phyloP scores from a whole-genome alignment of 1,284 basidiomycete genomes.

The Malassezia cuniculi region DNA sequence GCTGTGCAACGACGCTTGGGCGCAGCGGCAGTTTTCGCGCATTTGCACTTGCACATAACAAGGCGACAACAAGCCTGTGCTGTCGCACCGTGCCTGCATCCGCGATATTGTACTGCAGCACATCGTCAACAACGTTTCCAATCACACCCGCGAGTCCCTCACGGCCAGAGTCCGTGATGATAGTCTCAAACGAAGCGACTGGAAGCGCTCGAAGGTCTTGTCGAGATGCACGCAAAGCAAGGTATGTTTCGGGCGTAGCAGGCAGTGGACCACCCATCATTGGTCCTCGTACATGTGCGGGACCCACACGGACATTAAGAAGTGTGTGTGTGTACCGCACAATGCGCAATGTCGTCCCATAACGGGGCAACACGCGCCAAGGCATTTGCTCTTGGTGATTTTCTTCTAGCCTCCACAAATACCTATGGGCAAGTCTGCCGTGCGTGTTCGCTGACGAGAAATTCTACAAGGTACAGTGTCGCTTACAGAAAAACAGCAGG shows the following conservation, averaged over 20 bases:
- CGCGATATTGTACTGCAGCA: constrained; percentile 3
- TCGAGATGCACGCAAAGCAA: constrained; percentile 9
- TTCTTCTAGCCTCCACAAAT: too few species aligned
- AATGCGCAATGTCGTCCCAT: neutral
- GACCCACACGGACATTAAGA: too few species aligned
- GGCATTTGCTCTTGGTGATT: too few species aligned
- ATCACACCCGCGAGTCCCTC: constrained; percentile 6
- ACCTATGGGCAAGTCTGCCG: too few species aligned
- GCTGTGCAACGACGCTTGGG: too few species aligned
- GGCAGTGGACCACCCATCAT: constrained; percentile 5
- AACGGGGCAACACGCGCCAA: too few species aligned
- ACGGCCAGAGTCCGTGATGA: constrained; percentile 5
- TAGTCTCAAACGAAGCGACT: constrained; percentile 2
- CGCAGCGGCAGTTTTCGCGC: too few species aligned
- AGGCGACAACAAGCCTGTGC: constrained; percentile 5
- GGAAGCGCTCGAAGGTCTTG: constrained; percentile 9
- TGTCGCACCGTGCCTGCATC: constrained; percentile 1
- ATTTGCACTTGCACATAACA: too few species aligned
- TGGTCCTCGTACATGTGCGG: neutral
- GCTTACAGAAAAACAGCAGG: too few species aligned
- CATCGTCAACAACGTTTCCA: constrained; percentile 3
- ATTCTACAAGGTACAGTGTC: too few species aligned
- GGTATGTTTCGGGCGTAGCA: constrained; percentile 14
- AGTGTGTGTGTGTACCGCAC: too few species aligned
- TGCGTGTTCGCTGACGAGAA: too few species aligned